Base-by-base conservation (phyloP, 257 asterid genomes). In the Solanum sitiens region DNA sequence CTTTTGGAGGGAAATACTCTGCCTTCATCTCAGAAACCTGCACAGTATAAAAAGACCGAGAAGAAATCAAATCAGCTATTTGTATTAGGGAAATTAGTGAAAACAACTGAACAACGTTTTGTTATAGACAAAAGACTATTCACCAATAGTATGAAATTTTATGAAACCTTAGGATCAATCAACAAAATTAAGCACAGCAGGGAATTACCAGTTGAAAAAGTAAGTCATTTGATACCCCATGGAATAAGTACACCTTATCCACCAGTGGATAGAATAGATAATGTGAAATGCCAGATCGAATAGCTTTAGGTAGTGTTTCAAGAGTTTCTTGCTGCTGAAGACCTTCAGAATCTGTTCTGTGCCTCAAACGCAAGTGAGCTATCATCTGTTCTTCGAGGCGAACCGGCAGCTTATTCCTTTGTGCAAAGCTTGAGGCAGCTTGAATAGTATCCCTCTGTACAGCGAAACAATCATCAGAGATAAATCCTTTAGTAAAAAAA, bases 341-440 rank as follows among this genome's bases (percentile, higher is more conserved):
- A 76, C 98, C 98, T 93, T 96, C 98, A 7, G 98, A 92, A 72
- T 96, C 98, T 3, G 98, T 93, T 89, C 98, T 93, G 89, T 89
- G 93, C 93, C 89, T 93, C 89, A 96, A 92, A 87, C 96, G 92
- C 93, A 96, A 90, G 90, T 96, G 98, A 59, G 96, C 93, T 87
- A 95, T 86, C 98, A 96, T 96, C 92, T 96, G 98, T 80, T 96
- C 98, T 82, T 87, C 93, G 85, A 96, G 93, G 10, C 95, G 94
- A 84, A 87, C 86, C 9, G 98, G 95, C 86, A 96, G 92, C 13
- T 86, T 92, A 74, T 96, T 96, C 94, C 98, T 92, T 89, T 89
- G 93, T 2, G 94, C 98, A 80, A 96, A 96, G 90, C 95, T 93
- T 44, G 98, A 91, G 23, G 98, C 98, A 44, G 95, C 94, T 32